phyloP scores from a whole-genome alignment of 345 rosid genomes.

The Citrus inodora region DNA sequence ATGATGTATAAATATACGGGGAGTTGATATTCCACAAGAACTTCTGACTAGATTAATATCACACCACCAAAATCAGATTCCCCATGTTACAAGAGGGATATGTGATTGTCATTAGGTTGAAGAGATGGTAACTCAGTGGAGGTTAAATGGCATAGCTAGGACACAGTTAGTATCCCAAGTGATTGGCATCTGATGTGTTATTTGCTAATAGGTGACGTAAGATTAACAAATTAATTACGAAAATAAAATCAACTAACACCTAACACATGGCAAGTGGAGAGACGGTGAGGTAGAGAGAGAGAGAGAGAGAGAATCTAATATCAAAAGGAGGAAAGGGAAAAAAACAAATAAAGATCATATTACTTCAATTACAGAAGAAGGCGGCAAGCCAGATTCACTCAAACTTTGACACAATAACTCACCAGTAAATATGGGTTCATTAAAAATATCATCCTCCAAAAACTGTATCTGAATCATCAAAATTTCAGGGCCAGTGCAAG shows the following conservation, averaged over 20 bases:
- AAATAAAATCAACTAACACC: too few species aligned
- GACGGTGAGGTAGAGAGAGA: too few species aligned
- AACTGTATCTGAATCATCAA: slow-evolving; percentile 76
- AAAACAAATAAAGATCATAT: neutral
- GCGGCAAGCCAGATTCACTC: neutral
- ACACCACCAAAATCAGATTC: neutral
- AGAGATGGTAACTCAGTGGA: neutral
- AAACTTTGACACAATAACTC: slow-evolving; percentile 31
- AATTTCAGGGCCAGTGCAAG: slow-evolving; percentile 88
- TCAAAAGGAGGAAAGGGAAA: neutral
- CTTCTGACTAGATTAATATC: neutral
- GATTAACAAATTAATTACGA: too few species aligned
- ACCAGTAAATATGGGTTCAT: slow-evolving; percentile 70
- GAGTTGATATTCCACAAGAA: neutral
- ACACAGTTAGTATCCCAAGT: too few species aligned
- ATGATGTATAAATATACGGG: neutral
- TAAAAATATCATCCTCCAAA: slow-evolving; percentile 69
- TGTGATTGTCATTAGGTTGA: neutral
- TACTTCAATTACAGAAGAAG: neutral
- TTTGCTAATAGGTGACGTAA: too few species aligned
- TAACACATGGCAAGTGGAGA: too few species aligned
- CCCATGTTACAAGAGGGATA: neutral
- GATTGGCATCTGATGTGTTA: too few species aligned
- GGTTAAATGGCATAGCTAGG: too few species aligned
- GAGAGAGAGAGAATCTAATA: neutral